Percentiles rank a stretch among this genome's conserved stretches.
phyloP scores from a whole-genome alignment of 140 eudicot genomes.

The Stevia rebaudiana region DNA sequence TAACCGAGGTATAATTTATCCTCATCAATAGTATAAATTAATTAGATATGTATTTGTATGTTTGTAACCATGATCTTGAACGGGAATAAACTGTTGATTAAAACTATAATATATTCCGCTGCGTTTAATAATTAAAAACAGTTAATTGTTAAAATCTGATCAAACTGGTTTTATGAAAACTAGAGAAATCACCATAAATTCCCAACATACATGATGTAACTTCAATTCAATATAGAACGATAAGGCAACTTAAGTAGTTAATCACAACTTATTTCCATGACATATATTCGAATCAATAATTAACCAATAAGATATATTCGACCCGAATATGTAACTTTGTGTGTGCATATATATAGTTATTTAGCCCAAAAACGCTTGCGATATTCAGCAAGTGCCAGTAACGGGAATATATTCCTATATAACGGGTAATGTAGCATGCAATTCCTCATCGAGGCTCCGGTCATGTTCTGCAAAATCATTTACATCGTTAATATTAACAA shows the following conservation, averaged over 20 bases:
- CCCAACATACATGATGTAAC: no score
- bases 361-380: conserved; percentile 44
- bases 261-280: background rate
- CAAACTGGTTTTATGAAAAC: no score
- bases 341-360: background rate
- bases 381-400: conserved; percentile 55
- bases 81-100: no score
- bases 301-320: background rate
- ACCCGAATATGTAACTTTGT: background rate
- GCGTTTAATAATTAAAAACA: no score
- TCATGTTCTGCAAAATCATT: conserved; percentile 32
- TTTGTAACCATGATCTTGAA: no score
- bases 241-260: background rate
- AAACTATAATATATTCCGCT: no score
- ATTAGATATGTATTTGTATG: no score
- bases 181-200: no score
- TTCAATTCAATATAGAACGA: no score
- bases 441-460: conserved; percentile 48
- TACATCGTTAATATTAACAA: background rate
- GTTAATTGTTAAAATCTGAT: no score
- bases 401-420: conserved; percentile 43
- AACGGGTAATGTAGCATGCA: conserved; percentile 48
- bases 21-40: no score
- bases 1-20: no score
- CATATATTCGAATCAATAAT: background rate